These are phyloP conservation scores for Sugiyamaella lignohabitans DNA, from an alignment of 805 yeast genomes.

Conservation along the genomic window DNA sequence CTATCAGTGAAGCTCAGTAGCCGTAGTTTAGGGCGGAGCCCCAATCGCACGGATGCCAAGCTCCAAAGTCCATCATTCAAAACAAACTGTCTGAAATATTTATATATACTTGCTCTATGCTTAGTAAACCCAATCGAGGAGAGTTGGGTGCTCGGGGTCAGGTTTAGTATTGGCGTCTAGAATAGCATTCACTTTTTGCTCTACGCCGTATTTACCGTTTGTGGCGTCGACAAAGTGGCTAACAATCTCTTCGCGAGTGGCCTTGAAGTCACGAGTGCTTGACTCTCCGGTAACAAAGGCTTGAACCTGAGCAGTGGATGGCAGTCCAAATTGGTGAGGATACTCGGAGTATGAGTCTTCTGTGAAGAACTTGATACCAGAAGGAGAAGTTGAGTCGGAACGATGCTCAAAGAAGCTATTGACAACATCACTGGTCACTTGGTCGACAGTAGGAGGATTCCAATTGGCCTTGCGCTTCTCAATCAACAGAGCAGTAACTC, in stretches of 20 bases:
- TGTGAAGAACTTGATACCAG: slow-evolving; percentile 27
- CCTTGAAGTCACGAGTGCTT: slow-evolving; percentile 59
- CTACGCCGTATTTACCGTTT: slow-evolving; percentile 50
- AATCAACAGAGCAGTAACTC: slow-evolving; percentile 37
- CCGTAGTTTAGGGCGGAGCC: too few relatives aligned
- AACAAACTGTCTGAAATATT: too few relatives aligned
- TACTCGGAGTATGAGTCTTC: slow-evolving; percentile 42
- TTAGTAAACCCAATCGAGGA: slow-evolving; percentile 44
- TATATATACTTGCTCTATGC: too few relatives aligned
- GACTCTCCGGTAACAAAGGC: slow-evolving; percentile 64
- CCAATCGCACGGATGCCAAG: too few relatives aligned
- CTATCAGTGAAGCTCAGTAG: too few relatives aligned
- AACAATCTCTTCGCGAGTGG: slow-evolving; percentile 60
- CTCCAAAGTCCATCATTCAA: too few relatives aligned
- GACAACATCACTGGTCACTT: slow-evolving; percentile 30
- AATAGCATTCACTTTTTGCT: slow-evolving; percentile 50
- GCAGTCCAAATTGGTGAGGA: slow-evolving; percentile 73
- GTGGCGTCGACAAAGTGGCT: slow-evolving; percentile 51
- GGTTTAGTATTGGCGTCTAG: slow-evolving; percentile 52
- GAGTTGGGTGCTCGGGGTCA: slow-evolving; percentile 37
- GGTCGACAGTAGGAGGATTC: slow-evolving; percentile 40
- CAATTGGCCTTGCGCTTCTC: slow-evolving; percentile 52
- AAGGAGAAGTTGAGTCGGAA: slow-evolving; percentile 28
- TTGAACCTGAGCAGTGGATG: slow-evolving; percentile 59
- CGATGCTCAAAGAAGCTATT: slow-evolving; percentile 22